Evolutionary conservation across 352 stramenopile genomes (phyloP), one percentile per base, ranked within the genome.

Genomic region (Phytophthora citrophthora): DNA sequence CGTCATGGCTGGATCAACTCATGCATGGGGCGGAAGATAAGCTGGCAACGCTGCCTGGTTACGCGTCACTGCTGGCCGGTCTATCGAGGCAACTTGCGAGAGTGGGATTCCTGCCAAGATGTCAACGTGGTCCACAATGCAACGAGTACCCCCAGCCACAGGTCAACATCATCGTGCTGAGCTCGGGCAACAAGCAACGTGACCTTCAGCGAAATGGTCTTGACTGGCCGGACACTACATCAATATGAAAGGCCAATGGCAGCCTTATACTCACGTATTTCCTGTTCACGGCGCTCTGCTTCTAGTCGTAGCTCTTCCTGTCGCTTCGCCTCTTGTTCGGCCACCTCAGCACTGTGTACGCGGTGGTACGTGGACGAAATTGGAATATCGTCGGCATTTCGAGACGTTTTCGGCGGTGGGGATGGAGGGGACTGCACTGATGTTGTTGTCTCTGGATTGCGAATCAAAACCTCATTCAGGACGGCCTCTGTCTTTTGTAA

Each of bases 311-410:
- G 56, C 52, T 88, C 81, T 10, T 83, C 58, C 18, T 71, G 71
- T 5, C 78, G 70, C 32, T 72, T 73, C 5, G 56, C 56, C 38
- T 89, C 78, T 57, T 80, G 70, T 31, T 82, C 68, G 16, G 74
- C 81, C 41, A 86, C 65, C 38, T 88, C 69, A 7, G 77, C 76
- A n/a, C 72, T 55, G 54, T 88, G 83, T 31, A 90, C 70, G 41
- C 83, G 83, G 61, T 92, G 83, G 56, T 92, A 92, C 53, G 86
- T 92, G 27, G 79, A 89, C 49, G 80, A 78, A 53, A 92, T 92
- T 10, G 81, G 83, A 40, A 93, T 77, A 23, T 93, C 81, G 7
- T 93, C 83, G 24, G 54, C 77, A 54, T 59, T 78, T 9, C 60
- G 46, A 23, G 39, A 64, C 10, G 44, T 41, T 51, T 82, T 82